A percentile compares a stretch with the other conserved stretches of the same genome.
Evolutionary conservation across 2,329 filamentous ascomycete genomes (phyloP).

Genomic region (Ophiosphaerella herpotricha): DNA sequence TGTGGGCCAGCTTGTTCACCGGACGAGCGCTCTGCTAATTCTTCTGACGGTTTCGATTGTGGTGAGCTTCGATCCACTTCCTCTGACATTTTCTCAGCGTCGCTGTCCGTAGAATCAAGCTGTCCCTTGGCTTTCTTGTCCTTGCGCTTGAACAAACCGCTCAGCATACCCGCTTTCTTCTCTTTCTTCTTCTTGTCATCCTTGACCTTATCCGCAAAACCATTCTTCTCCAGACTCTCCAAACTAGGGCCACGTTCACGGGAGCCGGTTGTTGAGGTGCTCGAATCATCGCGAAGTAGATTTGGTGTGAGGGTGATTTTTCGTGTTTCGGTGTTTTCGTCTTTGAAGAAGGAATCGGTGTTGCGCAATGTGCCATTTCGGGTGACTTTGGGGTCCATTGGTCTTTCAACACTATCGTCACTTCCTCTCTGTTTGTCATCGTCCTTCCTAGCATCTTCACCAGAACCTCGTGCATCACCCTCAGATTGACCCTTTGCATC

Average conservation of each 20-base stretch:
- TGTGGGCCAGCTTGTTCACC: constrained; percentile 36
- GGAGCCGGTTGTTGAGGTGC: constrained; percentile 41
- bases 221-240: constrained; percentile 74
- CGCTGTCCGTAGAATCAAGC: constrained; percentile 43
- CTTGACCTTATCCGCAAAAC: constrained; percentile 64
- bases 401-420: constrained; percentile 67
- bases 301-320: constrained; percentile 97
- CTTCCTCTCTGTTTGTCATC: constrained; percentile 60
- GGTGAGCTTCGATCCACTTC: constrained; percentile 43
- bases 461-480: constrained; percentile 31
- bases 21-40: constrained; percentile 31
- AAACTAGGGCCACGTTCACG: constrained; percentile 67
- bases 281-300: constrained; percentile 78
- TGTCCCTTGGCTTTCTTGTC: constrained; percentile 58
- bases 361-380: constrained; percentile 87
- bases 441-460: constrained; percentile 48
- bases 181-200: constrained; percentile 76
- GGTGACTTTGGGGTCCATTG: constrained; percentile 56
- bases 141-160: constrained; percentile 69
- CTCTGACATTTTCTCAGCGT: constrained; percentile 53
- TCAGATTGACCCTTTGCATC: constrained; percentile 25
- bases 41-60: constrained; percentile 39
- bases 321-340: constrained; percentile 91
- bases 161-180: constrained; percentile 74
- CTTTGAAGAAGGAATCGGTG: constrained; percentile 96